A percentile compares a stretch with the other conserved stretches of the same genome.
Conservation (phyloP, 164 flowering plant species). For the Hamamelis virginiana region DNA sequence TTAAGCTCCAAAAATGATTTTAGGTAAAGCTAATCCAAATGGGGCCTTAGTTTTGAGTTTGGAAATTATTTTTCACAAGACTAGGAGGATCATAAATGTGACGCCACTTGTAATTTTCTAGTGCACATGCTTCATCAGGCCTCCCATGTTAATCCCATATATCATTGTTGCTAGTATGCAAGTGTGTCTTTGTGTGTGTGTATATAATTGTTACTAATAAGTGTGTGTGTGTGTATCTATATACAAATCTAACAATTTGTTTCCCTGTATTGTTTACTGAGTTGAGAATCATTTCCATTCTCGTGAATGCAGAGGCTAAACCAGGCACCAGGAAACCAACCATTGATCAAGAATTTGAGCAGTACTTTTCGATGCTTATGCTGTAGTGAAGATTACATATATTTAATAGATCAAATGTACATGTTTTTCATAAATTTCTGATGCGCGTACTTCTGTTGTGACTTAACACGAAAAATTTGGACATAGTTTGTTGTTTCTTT, state of each 20-base stretch:
- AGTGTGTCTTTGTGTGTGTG: too few species aligned
- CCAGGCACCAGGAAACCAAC: conserved; percentile 52
- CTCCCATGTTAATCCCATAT: background rate
- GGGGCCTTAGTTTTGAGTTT: background rate
- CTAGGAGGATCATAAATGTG: background rate
- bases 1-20: too few species aligned
- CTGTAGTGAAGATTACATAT: conserved; percentile 24
- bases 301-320: conserved; percentile 46
- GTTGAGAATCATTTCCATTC: background rate
- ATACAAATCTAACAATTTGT: too few species aligned
- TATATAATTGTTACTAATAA: too few species aligned
- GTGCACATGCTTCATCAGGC: background rate
- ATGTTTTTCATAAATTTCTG: background rate
- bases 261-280: background rate
- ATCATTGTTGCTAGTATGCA: background rate
- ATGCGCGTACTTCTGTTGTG: background rate
- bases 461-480: background rate
- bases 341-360: conserved; percentile 91
- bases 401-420: background rate
- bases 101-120: background rate
- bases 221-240: too few species aligned
- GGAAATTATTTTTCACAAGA: background rate
- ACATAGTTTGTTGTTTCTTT: background rate
- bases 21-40: too few species aligned
- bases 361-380: conserved; percentile 79